Percentiles rank a stretch among this genome's conserved stretches.
phyloP scores from a whole-genome alignment of 768 basidiomycete genomes.

The Trametes maxima region DNA sequence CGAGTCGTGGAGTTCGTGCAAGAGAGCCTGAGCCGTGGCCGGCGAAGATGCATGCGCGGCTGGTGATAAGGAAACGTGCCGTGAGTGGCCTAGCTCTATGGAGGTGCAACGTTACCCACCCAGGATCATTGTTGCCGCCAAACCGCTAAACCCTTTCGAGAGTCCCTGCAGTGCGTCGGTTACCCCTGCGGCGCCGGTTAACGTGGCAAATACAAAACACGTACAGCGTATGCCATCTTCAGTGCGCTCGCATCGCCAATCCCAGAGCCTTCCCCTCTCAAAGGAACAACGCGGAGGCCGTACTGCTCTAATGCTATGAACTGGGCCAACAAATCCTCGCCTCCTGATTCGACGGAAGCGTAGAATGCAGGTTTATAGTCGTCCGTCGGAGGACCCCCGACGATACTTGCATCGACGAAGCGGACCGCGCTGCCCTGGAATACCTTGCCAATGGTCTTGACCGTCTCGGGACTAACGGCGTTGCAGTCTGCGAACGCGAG shows the following conservation, averaged over 20 bases:
- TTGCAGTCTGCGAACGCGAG: conserved; percentile 56
- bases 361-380: conserved; percentile 58
- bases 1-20: conserved; percentile 50
- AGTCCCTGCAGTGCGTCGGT: conserved; percentile 46
- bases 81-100: conserved; percentile 3
- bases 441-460: conserved; percentile 47
- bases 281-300: conserved; percentile 48
- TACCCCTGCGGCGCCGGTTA: background rate
- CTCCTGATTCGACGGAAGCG: conserved; percentile 44
- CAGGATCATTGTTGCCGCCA: conserved; percentile 59
- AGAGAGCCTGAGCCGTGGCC: conserved; percentile 58
- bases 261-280: conserved; percentile 50
- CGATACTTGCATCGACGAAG: conserved; percentile 60
- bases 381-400: conserved; percentile 55
- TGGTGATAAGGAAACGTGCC: conserved; percentile 24
- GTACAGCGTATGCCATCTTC: conserved; percentile 66
- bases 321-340: conserved; percentile 36
- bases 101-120: conserved; percentile 33
- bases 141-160: conserved; percentile 53
- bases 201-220: conserved; percentile 19
- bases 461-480: conserved; percentile 55
- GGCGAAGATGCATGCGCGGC: conserved; percentile 61
- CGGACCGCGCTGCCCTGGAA: conserved; percentile 42
- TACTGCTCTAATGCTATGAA: conserved; percentile 45
- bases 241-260: conserved; percentile 62